phyloP scores from a whole-genome alignment of 345 rosid species.

The Passiflora organensis region DNA sequence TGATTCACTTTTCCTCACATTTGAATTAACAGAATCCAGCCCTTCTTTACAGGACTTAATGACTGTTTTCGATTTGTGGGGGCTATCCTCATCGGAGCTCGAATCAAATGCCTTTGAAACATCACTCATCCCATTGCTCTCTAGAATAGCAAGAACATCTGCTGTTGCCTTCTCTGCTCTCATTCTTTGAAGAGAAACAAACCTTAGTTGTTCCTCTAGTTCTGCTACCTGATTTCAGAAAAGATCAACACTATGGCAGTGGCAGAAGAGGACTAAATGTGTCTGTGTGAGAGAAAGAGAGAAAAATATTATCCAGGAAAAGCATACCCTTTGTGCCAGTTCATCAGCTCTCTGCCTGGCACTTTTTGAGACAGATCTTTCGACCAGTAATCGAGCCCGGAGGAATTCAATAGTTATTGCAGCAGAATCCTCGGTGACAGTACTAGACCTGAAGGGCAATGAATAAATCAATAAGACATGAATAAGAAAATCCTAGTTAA shows the following conservation, averaged over 20 bases:
- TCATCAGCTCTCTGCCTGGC: conserved; percentile 87
- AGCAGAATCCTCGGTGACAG: conserved; percentile 56
- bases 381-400: conserved; percentile 72
- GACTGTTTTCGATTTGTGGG: conserved; percentile 36
- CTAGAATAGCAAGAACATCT: conserved; percentile 82
- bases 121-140: conserved; percentile 61
- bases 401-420: conserved; percentile 77
- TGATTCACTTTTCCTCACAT: conserved; percentile 31
- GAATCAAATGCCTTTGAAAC: conserved; percentile 64
- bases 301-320: not conserved
- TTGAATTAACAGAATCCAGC: conserved; percentile 32
- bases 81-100: conserved; percentile 61
- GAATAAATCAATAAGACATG: conserved; percentile 11
- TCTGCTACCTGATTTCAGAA: conserved; percentile 51
- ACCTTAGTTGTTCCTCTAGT: conserved; percentile 74
- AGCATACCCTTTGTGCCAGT: conserved; percentile 60
- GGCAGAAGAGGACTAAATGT: conserved; percentile 2
- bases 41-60: conserved; percentile 29
- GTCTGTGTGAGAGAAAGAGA: conserved; percentile 4
- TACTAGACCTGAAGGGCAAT: conserved; percentile 38
- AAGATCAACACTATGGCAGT: conserved; percentile 10
- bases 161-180: conserved; percentile 88
- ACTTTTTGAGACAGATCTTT: conserved; percentile 81
- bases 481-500: not conserved
- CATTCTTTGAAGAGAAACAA: conserved; percentile 73